Base-by-base conservation (phyloP, 83 land plant species). In the Diphasiastrum complanatum region DNA sequence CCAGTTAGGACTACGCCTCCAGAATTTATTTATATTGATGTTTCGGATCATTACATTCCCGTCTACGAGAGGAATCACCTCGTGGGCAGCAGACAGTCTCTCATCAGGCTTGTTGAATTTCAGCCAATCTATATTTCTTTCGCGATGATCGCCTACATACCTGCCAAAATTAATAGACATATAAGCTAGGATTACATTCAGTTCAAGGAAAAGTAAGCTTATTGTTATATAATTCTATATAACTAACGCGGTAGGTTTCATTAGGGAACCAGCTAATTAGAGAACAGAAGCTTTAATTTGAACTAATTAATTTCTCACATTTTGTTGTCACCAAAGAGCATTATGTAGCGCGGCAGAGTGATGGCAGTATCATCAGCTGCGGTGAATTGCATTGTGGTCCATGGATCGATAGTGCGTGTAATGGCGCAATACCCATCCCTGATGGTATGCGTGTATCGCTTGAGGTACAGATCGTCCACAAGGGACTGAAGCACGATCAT, bases 1-100 rank as follows among this genome's bases (percentile, higher is more conserved):
- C 65, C 65, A 46, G 4, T 61, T 46, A 19, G 65, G 65, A 27
- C 65, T 61, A 14, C 51, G 62, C 20, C 63, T 6, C 63, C 65
- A 46, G 43, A 33, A 58, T 5, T 33, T 33, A n/a, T 36, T 14
- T 14, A 33, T 30, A 26, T 58, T 58, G 19, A 36, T 18, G 43
- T 36, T 58, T 4, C 20, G 6, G 8, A 58, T 2, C 43, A n/a
- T n/a, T 2, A 58, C 32, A 23, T 33, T 33, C 25, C 61, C 61
- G 43, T 58, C 61, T 4, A 58, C 35, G 3, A 58, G 61, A 58
- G 61, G 61, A n/a, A 58, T 35, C 25, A 58, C 45, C 33, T 58
- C 19, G 51, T 58, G 4, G 6, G 61, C 6, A 35, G 61, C 6
- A 2, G 61, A 14, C 61, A 36, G 18, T 32, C 22, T n/a, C 3